Conservation (phyloP, 2,329 filamentous ascomycete species). For the Coniella lustricola region DNA sequence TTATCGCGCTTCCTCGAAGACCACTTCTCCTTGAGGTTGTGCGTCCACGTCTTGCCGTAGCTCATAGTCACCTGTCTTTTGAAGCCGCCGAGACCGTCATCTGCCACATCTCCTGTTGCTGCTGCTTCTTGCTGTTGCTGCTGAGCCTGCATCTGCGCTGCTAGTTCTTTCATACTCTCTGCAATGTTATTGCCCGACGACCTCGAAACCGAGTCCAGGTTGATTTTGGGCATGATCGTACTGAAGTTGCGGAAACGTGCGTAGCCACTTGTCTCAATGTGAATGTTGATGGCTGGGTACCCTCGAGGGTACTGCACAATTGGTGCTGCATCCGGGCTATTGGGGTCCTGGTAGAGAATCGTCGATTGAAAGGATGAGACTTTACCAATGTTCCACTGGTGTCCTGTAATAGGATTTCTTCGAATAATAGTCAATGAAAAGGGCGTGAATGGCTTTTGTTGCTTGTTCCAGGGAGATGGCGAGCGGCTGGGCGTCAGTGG, state of each 20-base stretch:
- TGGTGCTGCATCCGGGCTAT: slow-evolving; percentile 20
- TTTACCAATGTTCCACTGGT: slow-evolving; percentile 70
- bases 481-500: slow-evolving; percentile 23
- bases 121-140: slow-evolving; percentile 11
- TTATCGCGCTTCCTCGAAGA: slow-evolving; percentile 24
- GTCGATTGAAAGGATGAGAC: slow-evolving; percentile 50
- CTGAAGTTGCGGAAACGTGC: slow-evolving; percentile 49
- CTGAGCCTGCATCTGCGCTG: slow-evolving; percentile 7
- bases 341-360: slow-evolving; percentile 21
- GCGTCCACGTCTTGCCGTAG: slow-evolving; percentile 44
- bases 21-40: slow-evolving; percentile 40
- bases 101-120: slow-evolving; percentile 14
- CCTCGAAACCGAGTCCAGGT: slow-evolving; percentile 22
- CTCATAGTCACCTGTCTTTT: slow-evolving; percentile 51
- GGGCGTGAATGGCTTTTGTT: slow-evolving; percentile 29
- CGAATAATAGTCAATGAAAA: slow-evolving; percentile 61
- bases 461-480: slow-evolving; percentile 28
- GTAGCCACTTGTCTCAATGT: slow-evolving; percentile 49
- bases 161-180: slow-evolving; percentile 17
- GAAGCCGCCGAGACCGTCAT: slow-evolving; percentile 32
- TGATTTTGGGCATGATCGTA: slow-evolving; percentile 24
- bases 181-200: slow-evolving; percentile 13
- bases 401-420: slow-evolving; percentile 60
- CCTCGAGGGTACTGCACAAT: slow-evolving; percentile 16
- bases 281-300: slow-evolving; percentile 41